Evolutionary conservation across 768 basidiomycete species (phyloP).

Genomic region (Termitomyces sp.): DNA sequence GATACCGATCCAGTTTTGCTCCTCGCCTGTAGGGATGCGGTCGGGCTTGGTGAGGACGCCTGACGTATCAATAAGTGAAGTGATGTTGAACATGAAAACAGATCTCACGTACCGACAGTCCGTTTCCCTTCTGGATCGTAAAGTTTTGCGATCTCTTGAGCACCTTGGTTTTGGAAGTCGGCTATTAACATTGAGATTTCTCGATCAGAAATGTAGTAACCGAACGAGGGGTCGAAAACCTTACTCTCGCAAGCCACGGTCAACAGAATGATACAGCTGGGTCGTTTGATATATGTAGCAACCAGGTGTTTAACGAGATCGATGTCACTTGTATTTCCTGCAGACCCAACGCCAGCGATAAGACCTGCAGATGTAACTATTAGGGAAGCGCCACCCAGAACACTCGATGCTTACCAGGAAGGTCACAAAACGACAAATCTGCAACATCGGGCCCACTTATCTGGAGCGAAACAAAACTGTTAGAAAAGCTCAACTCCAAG

Average conservation of each 20-base stretch:
- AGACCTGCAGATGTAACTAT: slow-evolving; percentile 33
- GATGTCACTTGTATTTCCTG: slow-evolving; percentile 52
- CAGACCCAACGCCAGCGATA: slow-evolving; percentile 49
- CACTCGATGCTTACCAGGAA: slow-evolving; percentile 39
- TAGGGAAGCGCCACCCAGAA: neutral
- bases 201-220: neutral
- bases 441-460: slow-evolving; percentile 57
- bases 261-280: slow-evolving; percentile 58
- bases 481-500: slow-evolving; percentile 40
- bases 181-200: slow-evolving; percentile 32
- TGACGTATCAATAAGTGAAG: slow-evolving; percentile 16
- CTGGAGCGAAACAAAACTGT: slow-evolving; percentile 50
- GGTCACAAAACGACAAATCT: slow-evolving; percentile 61
- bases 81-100: neutral
- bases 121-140: slow-evolving; percentile 59
- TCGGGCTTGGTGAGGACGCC: slow-evolving; percentile 77
- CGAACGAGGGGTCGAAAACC: slow-evolving; percentile 12
- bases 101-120: slow-evolving; percentile 53
- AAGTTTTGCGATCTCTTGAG: slow-evolving; percentile 56
- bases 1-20: slow-evolving; percentile 49
- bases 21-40: slow-evolving; percentile 53
- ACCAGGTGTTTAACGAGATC: slow-evolving; percentile 56
- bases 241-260: slow-evolving; percentile 63
- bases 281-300: slow-evolving; percentile 51
- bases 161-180: slow-evolving; percentile 78